These are phyloP conservation scores for Exophiala lecanii-corni DNA, from an alignment of 2,329 filamentous ascomycete species.

Conservation along the genomic window DNA sequence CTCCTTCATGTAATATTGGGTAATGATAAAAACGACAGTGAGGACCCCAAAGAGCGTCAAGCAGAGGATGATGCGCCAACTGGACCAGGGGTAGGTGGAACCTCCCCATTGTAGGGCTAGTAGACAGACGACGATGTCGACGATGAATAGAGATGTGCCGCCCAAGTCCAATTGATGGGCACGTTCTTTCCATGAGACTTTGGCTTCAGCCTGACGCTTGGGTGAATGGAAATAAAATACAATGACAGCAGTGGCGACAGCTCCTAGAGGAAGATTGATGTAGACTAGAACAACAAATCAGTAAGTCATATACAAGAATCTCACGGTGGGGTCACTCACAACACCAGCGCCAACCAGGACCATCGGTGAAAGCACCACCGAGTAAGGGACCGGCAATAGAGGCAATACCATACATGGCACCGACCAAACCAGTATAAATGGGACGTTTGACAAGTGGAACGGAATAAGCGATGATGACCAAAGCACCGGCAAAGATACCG, in stretches of 20 bases:
- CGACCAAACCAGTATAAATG: conserved; percentile 49
- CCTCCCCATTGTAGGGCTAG: conserved; percentile 48
- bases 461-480: conserved; percentile 32
- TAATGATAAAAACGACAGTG: conserved; percentile 42
- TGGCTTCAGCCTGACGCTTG: conserved; percentile 30
- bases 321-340: no score
- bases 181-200: conserved; percentile 34
- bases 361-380: conserved; percentile 40
- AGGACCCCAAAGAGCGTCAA: conserved; percentile 44
- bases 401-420: conserved; percentile 41
- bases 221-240: conserved; percentile 44
- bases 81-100: conserved; percentile 42
- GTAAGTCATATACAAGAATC: no score
- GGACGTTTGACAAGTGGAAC: conserved; percentile 53
- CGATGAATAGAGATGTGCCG: conserved; percentile 44
- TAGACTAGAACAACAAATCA: conserved; percentile 41
- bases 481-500: conserved; percentile 29
- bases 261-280: conserved; percentile 42
- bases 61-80: conserved; percentile 43
- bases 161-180: conserved; percentile 39
- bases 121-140: conserved; percentile 43
- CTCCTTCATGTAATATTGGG: conserved; percentile 46
- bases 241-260: conserved; percentile 41
- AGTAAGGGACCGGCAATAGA: conserved; percentile 36
- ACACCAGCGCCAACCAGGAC: conserved; percentile 36